Evolutionary conservation across 139 green algal genomes (phyloP), one percentile per base, ranked within the genome.

Genomic region (Chlamydomonas sphaeroides): DNA sequence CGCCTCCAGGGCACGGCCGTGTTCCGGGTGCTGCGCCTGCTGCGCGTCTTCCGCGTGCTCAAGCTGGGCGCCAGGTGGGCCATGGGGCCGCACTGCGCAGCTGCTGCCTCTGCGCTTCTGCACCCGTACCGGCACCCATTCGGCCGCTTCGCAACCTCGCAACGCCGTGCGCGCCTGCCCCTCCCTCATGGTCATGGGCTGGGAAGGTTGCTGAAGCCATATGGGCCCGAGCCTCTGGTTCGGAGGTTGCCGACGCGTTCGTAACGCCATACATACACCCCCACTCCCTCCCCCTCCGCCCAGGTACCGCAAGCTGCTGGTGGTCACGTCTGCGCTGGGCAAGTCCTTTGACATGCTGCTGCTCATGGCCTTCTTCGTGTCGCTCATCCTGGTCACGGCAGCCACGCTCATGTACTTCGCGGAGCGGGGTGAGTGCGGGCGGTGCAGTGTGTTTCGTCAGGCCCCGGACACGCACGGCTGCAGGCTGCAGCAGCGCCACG

Each of bases 311-410:
- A 89, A 87, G 80, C 61, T 89, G 42, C 61, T 79, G n/a, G 41
- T 88, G 30, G 59, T 90, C 14, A 56, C 33, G n/a, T 28, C 65
- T 7, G 78, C 77, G 2, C 26, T 90, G 65, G 28, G 23, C 8
- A 56, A 35, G 28, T 68, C 38, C 5, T 25, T 65, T 71, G 87
- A 90, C 71, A 79, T 88, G 53, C 42, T 90, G 26, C 26, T 71
- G 42, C 66, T 90, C 42, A 84, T 90, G 76, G 67, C 79, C n/a
- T 88, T 90, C 73, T 71, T 90, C 45, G 56, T 90, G 38, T 35
- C 18, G 41, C 33, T 90, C 38, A 57, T 79, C 20, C 56, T 90
- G 5, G 67, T 90, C 42, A 39, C 68, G 30, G 82, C 80, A 25
- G 78, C 87, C 41, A 85, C 72, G 2, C 71, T 90, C 10, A 61